phyloP scores from a whole-genome alignment of 2,329 filamentous ascomycete species.

The Ophiocordyceps camponoti-leonardi region DNA sequence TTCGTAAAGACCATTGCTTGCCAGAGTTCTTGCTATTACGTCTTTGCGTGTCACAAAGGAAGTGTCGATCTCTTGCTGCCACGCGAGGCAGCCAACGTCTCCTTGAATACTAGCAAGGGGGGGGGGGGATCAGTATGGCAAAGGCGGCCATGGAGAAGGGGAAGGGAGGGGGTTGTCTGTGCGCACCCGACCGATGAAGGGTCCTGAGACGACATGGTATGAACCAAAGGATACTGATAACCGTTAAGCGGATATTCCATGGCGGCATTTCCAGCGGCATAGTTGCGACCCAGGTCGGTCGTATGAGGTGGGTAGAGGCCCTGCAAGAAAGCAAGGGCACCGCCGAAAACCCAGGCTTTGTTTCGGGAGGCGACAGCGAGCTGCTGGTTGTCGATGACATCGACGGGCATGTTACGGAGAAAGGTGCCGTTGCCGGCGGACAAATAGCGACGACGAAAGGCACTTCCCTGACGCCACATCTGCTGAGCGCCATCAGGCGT shows the following conservation, averaged over 20 bases:
- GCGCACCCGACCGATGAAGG: slow-evolving; percentile 27
- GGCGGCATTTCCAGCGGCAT: slow-evolving; percentile 19
- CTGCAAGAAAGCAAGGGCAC: slow-evolving; percentile 65
- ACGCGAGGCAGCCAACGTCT: slow-evolving; percentile 19
- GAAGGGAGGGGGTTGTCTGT: neutral
- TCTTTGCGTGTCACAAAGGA: slow-evolving; percentile 9
- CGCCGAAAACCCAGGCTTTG: slow-evolving; percentile 38
- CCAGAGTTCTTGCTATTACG: slow-evolving; percentile 10
- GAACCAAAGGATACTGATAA: slow-evolving; percentile 63
- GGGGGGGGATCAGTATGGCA: neutral
- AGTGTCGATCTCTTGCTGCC: slow-evolving; percentile 13
- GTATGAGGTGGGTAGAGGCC: slow-evolving; percentile 61
- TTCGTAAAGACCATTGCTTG: slow-evolving; percentile 22
- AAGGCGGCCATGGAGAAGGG: neutral
- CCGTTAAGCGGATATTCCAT: slow-evolving; percentile 53
- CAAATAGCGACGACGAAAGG: slow-evolving; percentile 33
- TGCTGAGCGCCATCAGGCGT: slow-evolving; percentile 38
- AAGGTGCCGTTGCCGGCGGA: slow-evolving; percentile 7
- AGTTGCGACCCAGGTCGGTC: slow-evolving; percentile 27
- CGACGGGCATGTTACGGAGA: slow-evolving; percentile 22
- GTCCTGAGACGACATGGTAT: slow-evolving; percentile 29
- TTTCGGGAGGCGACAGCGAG: slow-evolving; percentile 22
- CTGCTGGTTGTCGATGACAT: slow-evolving; percentile 31
- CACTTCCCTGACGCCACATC: slow-evolving; percentile 27
- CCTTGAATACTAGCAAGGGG: slow-evolving; percentile 17